These are phyloP conservation scores for Zasmidium cellare DNA, from an alignment of 2,329 filamentous ascomycete genomes.

Conservation along the genomic window DNA sequence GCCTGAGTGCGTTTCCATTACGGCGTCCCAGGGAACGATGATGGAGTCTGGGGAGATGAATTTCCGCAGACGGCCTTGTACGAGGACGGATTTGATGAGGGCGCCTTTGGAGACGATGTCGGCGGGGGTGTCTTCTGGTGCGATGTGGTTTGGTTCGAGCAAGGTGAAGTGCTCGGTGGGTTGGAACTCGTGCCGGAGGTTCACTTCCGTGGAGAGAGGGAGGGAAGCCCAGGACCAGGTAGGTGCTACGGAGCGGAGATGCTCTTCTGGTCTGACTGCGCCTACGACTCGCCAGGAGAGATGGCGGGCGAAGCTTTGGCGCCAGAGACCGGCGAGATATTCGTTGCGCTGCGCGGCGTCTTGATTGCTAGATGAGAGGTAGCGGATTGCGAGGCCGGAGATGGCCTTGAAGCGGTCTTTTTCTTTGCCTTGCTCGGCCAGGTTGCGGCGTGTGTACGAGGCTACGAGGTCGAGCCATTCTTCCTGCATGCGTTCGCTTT, in stretches of 20 bases:
- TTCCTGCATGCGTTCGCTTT: neutral
- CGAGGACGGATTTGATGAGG: neutral
- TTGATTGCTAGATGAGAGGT: neutral
- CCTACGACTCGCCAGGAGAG: conserved; percentile 2
- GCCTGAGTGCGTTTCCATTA: neutral
- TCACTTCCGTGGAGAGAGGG: conserved; percentile 3
- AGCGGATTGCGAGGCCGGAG: conserved; percentile 4
- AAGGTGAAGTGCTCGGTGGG: neutral
- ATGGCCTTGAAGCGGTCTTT: conserved; percentile 3
- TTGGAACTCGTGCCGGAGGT: neutral
- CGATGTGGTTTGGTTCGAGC: neutral
- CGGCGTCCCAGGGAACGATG: neutral
- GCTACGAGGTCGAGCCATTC: conserved; percentile 6
- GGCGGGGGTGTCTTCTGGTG: neutral
- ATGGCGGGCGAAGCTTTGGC: neutral
- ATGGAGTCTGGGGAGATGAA: neutral
- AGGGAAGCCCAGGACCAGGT: conserved; percentile 12
- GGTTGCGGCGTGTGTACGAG: neutral
- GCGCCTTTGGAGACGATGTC: neutral
- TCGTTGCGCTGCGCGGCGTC: conserved; percentile 4
- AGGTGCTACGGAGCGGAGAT: neutral
- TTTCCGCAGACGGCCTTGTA: neutral
- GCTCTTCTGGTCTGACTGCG: neutral
- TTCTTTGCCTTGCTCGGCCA: neutral
- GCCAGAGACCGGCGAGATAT: conserved; percentile 11